Base-by-base conservation (phyloP, 2,329 filamentous ascomycete species). In the Leptodontidium sp. region DNA sequence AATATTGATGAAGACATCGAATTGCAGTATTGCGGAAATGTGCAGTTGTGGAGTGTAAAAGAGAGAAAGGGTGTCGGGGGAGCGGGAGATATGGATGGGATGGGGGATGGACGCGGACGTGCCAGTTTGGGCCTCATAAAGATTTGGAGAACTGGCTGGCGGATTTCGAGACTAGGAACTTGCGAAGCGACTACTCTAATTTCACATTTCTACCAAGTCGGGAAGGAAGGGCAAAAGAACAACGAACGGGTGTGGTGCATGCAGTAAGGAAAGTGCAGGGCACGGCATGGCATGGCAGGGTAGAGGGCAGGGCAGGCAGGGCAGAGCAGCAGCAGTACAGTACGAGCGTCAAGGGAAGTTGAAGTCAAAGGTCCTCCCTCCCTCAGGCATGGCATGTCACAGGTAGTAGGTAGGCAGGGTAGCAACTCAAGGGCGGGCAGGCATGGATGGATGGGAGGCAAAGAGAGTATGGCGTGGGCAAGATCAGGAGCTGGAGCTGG, bases 1-100 rank as follows among this genome's bases (percentile, higher is more conserved):
- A 61, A 62, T 66, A 71, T 75, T 62, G 73, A 75, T 77, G 75
- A 64, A 72, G 57, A 71, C 43, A 70, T 70, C 65, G 70, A 70
- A 72, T 71, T 70, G 72, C 68, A 68, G 71, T 75, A 77, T 71
- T 74, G 68, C 66, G 74, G 73, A 70, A 70, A 63, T 66, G 73
- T 72, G 73, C 71, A 65, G 69, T 72, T 66, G 71, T 61, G 65
- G 52, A 66, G 65, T 68, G 63, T 61, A 69, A 67, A 65, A 68
- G 61, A 65, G 50, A 67, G 35, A 58, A 73, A 73, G 68, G 69
- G 61, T 43, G 61, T 58, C 32, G 40, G 63, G 49, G 40, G 40
- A 53, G 45, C 40, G 43, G 57, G 26, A 24, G 38, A 32, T 9
- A 43, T 47, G 50, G 38, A 55, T 26, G 29, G 43, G 29, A 21